Percentiles rank a stretch among this genome's conserved stretches.
phyloP scores from a whole-genome alignment of 2,329 filamentous ascomycete species.

The Alternaria ventricosa region DNA sequence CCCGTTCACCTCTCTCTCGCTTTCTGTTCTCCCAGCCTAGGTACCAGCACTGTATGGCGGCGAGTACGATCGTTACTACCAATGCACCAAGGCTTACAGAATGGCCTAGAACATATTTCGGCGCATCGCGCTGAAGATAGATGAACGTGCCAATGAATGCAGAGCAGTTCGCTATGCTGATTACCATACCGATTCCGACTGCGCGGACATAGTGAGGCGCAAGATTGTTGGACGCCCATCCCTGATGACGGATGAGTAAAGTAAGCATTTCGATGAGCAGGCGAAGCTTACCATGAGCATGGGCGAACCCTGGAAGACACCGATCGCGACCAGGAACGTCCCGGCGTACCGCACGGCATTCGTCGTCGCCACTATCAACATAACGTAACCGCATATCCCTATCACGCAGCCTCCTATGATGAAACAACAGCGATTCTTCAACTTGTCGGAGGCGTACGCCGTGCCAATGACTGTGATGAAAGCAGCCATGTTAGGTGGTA shows the following conservation, averaged over 20 bases:
- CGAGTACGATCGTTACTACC: constrained; percentile 29
- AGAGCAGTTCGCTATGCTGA: constrained; percentile 55
- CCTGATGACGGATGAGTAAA: constrained; percentile 18
- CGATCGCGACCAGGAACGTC: constrained; percentile 50
- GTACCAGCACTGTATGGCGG: constrained; percentile 30
- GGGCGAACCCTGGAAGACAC: constrained; percentile 50
- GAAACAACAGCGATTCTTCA: constrained; percentile 52
- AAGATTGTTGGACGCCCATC: constrained; percentile 54
- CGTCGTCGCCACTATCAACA: constrained; percentile 56
- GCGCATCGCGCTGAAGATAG: constrained; percentile 55
- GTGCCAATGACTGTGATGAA: constrained; percentile 45
- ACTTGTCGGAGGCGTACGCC: constrained; percentile 56
- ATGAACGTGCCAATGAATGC: constrained; percentile 61
- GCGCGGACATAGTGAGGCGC: constrained; percentile 64
- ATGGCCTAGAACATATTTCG: constrained; percentile 29
- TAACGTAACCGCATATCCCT: constrained; percentile 57
- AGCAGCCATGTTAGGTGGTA: constrained; percentile 53
- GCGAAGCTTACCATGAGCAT: constrained; percentile 42
- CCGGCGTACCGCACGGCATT: constrained; percentile 50
- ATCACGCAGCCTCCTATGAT: constrained; percentile 58
- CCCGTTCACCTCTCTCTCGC: constrained; percentile 29
- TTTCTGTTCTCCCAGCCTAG: constrained; percentile 36
- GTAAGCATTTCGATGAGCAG: not conserved
- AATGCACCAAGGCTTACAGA: constrained; percentile 35
- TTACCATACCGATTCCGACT: constrained; percentile 58